Base-by-base conservation (phyloP, 768 basidiomycete species). In the Lentinula boryana region DNA sequence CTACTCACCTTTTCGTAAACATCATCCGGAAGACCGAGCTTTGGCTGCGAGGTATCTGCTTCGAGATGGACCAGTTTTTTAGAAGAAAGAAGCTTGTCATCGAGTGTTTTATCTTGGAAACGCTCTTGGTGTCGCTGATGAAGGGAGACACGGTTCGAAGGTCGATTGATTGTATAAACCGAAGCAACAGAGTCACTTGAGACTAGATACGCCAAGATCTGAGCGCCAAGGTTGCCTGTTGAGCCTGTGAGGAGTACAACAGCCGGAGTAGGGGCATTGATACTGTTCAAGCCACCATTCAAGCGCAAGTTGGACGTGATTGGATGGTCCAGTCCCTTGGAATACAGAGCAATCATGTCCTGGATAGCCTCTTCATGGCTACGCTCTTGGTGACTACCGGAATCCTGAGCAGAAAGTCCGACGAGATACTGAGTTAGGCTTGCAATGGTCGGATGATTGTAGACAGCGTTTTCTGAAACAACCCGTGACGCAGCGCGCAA, bases 331-430 rank as follows among this genome's bases (percentile, higher is more conserved):
- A 59, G 48, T 18, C 55, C 61, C 33, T 57, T 15, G 13, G 49
- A 41, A 63, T 82, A 78, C 65, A 77, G 78, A 6, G 71, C 71
- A 38, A 81, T 74, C 69, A 81, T 73, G 0, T 64, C 70, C 36
- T 72, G 67, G 63, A 80, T 78, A 2, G 61, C 65, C 4, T 21
- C 48, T 44, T 31, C 63, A 64, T 12, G 64, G 64, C 33, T 69
- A 38, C 9, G 59, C 50, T 38, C 56, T 15, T 4, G 33, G 50
- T 6, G 18, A 49, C 51, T 21, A 21, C 65, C 23, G 32, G 48
- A n/a, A 18, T 40, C n/a, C 53, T 38, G 6, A 61, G 58, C 2
- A 69, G 36, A 40, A 2, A 50, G n/a, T n/a, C 31, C 60, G 1
- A 64, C 60, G 8, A 72, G 60, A 62, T 68, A 67, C 1, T 60